phyloP scores from a whole-genome alignment of 129 eudicot genomes.

The Flaveria bidentis region DNA sequence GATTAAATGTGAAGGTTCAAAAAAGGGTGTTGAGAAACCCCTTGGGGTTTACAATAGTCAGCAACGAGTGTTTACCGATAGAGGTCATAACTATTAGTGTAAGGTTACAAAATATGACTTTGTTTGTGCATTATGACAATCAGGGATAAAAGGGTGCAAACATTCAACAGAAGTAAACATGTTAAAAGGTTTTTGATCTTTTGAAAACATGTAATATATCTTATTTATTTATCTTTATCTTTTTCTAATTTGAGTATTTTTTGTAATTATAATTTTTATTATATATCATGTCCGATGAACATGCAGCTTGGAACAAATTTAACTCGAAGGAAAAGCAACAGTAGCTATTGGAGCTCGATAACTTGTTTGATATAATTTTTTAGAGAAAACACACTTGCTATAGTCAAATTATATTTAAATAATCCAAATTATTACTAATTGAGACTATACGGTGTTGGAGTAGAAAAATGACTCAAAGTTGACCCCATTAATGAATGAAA shows the following conservation, averaged over 20 bases:
- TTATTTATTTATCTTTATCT: too few relatives aligned
- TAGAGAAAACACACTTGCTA: too few relatives aligned
- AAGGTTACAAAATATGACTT: neutral
- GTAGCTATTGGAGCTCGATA: constrained; percentile 8
- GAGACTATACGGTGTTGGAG: too few relatives aligned
- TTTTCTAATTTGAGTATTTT: neutral
- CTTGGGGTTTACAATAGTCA: too few relatives aligned
- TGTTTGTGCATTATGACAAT: constrained; percentile 1
- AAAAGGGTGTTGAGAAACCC: too few relatives aligned
- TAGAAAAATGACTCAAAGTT: too few relatives aligned
- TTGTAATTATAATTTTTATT: neutral
- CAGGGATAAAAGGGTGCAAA: constrained; percentile 6
- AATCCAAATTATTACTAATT: too few relatives aligned
- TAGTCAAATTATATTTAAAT: too few relatives aligned
- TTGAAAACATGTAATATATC: neutral
- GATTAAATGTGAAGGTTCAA: too few relatives aligned
- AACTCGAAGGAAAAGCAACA: constrained; percentile 72
- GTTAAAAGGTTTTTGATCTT: constrained; percentile 16
- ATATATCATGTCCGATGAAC: neutral
- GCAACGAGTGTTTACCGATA: neutral
- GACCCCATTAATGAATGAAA: too few relatives aligned
- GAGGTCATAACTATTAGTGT: neutral
- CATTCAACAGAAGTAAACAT: constrained; percentile 14
- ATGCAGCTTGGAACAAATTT: constrained; percentile 94
- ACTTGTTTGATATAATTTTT: too few relatives aligned